These are phyloP conservation scores for Discostella stelligeroides DNA, from an alignment of 108 stramenopile species.

Conservation along the genomic window DNA sequence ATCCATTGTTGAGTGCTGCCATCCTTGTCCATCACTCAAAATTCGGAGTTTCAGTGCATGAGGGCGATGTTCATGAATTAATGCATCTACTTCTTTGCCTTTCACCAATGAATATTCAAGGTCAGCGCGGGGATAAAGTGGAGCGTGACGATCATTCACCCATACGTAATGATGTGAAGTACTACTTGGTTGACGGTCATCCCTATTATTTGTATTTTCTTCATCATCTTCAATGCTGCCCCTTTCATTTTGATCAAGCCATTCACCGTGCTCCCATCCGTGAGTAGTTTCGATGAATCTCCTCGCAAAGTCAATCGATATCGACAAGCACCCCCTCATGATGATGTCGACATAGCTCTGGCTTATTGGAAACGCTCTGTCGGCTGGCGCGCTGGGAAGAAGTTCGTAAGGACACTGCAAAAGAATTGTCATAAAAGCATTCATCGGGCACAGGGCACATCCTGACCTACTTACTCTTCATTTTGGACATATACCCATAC, in stretches of 20 bases:
- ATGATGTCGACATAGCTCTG: slow-evolving; percentile 79
- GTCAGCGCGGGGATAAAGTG: slow-evolving; percentile 66
- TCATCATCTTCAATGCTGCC: neutral
- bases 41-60: slow-evolving; percentile 36
- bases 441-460: neutral
- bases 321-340: slow-evolving; percentile 64
- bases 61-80: slow-evolving; percentile 44
- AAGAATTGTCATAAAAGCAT: too few relatives aligned
- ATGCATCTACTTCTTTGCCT: slow-evolving; percentile 24
- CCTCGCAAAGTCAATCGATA: slow-evolving; percentile 57
- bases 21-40: too few relatives aligned
- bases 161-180: slow-evolving; percentile 37
- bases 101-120: slow-evolving; percentile 44
- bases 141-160: slow-evolving; percentile 68
- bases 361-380: slow-evolving; percentile 55
- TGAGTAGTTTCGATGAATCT: slow-evolving; percentile 57
- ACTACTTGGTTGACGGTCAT: neutral
- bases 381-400: slow-evolving; percentile 17
- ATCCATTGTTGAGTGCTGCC: too few relatives aligned
- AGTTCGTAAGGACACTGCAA: neutral
- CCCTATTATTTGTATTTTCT: neutral
- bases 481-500: slow-evolving; percentile 75
- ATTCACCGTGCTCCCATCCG: slow-evolving; percentile 68
- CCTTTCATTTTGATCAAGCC: neutral
- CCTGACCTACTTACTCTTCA: slow-evolving; percentile 6